Conservation (phyloP, 2,329 filamentous ascomycete genomes). For the Gnomoniopsis smithogilvyi region DNA sequence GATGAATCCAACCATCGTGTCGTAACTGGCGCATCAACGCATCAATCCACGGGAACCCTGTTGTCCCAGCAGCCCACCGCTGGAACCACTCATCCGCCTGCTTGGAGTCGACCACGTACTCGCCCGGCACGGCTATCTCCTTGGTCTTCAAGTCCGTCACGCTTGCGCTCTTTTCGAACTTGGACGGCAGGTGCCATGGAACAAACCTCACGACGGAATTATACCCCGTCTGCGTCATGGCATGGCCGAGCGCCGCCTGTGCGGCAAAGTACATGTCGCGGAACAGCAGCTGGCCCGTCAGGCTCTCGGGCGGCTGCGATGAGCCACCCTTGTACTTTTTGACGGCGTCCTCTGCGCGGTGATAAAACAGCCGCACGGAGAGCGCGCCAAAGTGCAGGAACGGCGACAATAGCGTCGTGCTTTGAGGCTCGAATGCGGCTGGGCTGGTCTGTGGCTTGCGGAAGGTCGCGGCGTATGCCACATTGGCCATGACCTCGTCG, state of each 20-base stretch:
- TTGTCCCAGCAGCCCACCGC: conserved; percentile 66
- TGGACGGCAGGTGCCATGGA: conserved; percentile 72
- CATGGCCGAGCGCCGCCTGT: conserved; percentile 63
- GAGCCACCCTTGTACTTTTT: conserved; percentile 52
- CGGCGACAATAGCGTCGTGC: conserved; percentile 70
- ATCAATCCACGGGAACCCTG: conserved; percentile 79
- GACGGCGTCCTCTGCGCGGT: conserved; percentile 63
- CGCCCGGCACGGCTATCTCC: conserved; percentile 30
- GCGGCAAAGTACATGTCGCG: conserved; percentile 83
- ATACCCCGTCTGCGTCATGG: conserved; percentile 61
- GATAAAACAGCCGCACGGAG: conserved; percentile 70
- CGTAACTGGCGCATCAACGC: conserved; percentile 74
- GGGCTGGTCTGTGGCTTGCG: conserved; percentile 74
- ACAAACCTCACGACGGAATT: conserved; percentile 71
- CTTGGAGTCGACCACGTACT: conserved; percentile 61
- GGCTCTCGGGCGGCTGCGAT: conserved; percentile 62
- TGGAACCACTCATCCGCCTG: conserved; percentile 64
- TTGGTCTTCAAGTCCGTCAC: conserved; percentile 43
- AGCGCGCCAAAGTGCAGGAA: conserved; percentile 73
- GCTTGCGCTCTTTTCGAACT: conserved; percentile 33
- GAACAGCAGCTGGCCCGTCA: conserved; percentile 72
- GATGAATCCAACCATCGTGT: conserved; percentile 75
- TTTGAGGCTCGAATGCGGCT: conserved; percentile 68
- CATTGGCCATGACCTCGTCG: conserved; percentile 55
- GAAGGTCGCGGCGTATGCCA: conserved; percentile 69